A percentile compares a stretch with the other conserved stretches of the same genome.
Evolutionary conservation across 2,329 filamentous ascomycete species (phyloP).

Genomic region (Macrophomina tecta): DNA sequence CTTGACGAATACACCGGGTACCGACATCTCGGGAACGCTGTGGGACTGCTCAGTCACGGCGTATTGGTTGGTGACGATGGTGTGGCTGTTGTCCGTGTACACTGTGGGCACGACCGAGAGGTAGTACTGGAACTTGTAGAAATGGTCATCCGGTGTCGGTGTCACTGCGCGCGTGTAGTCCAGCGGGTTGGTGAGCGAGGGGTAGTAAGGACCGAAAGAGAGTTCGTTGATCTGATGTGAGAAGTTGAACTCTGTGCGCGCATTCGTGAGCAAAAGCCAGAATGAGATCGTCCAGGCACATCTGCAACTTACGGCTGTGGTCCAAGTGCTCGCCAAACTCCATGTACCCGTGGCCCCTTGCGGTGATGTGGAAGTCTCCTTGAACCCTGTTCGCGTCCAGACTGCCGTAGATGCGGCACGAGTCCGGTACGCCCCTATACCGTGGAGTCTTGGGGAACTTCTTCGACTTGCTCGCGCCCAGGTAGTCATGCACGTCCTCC

Average conservation of each 20-base stretch:
- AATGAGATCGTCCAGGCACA: not conserved
- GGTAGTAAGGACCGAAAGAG: conserved; percentile 97
- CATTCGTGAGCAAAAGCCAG: not conserved
- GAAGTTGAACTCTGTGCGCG: conserved; percentile 83
- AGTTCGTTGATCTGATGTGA: conserved; percentile 95
- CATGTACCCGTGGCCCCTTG: conserved; percentile 91
- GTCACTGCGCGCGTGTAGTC: conserved; percentile 85
- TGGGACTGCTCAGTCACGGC: conserved; percentile 90
- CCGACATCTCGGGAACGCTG: conserved; percentile 68
- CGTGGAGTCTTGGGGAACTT: conserved; percentile 77
- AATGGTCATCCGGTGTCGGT: conserved; percentile 61
- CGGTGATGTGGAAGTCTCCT: conserved; percentile 97
- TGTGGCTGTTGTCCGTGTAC: conserved; percentile 68
- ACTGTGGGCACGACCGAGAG: conserved; percentile 92
- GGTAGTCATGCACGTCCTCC: conserved; percentile 90
- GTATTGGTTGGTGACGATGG: conserved; percentile 95
- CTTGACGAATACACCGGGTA: conserved; percentile 96
- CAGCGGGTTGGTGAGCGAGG: conserved; percentile 89
- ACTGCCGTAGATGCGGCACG: conserved; percentile 88
- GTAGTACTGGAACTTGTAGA: conserved; percentile 98
- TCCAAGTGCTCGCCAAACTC: conserved; percentile 81
- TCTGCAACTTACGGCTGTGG: conserved; percentile 67
- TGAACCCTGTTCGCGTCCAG: conserved; percentile 95
- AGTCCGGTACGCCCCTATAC: conserved; percentile 66
- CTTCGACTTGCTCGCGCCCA: conserved; percentile 72